Evolutionary conservation across 345 rosid genomes (phyloP).

Genomic region (Carallia brachiata): DNA sequence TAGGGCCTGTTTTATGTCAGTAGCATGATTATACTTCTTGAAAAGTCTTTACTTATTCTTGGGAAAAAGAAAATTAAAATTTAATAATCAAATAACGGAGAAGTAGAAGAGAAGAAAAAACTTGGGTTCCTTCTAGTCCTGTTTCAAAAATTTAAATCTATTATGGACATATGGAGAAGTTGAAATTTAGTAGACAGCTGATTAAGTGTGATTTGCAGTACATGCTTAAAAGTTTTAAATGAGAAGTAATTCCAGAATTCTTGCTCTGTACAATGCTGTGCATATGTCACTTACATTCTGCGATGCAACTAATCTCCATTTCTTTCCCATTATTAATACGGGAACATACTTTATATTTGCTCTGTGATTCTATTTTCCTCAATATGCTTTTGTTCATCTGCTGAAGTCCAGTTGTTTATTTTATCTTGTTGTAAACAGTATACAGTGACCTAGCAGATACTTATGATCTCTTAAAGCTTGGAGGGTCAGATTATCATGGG

Average conservation of each 20-base stretch:
- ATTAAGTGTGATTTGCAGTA: background rate
- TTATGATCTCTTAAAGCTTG: constrained; percentile 73
- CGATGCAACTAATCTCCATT: background rate
- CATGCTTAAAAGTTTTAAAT: no score
- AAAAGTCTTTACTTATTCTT: background rate
- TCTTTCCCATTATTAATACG: background rate
- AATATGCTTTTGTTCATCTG: background rate
- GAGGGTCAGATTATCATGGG: constrained; percentile 95
- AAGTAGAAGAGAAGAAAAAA: no score
- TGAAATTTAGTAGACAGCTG: background rate
- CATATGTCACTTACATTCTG: background rate
- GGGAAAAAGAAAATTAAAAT: background rate
- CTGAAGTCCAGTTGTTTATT: background rate
- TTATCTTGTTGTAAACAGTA: constrained; percentile 34
- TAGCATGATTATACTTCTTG: background rate
- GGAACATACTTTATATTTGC: background rate
- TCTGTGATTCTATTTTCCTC: background rate
- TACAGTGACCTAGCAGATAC: constrained; percentile 79
- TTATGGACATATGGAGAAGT: background rate
- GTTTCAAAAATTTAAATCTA: no score
- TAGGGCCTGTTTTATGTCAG: no score
- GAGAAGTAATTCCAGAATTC: background rate
- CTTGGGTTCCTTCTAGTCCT: no score
- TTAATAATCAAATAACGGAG: no score
- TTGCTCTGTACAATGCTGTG: background rate